Base-by-base conservation (phyloP, 2,329 filamentous ascomycete species). In the Pseudogymnoascus sp. region DNA sequence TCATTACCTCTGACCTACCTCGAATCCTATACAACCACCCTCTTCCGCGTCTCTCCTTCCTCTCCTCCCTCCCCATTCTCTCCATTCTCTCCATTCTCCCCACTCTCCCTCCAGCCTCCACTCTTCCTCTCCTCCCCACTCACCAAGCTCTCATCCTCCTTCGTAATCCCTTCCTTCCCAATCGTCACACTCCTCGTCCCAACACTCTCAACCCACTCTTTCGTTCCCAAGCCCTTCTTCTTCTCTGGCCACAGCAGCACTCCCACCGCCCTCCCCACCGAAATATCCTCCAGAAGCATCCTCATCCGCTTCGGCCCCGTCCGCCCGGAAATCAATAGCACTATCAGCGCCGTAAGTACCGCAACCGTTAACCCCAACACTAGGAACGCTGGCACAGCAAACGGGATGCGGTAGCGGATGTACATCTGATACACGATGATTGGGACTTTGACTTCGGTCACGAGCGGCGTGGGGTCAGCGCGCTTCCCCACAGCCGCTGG, bases 11-110 rank as follows among this genome's bases (percentile, higher is more conserved):
- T 10, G 29, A 48, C 25, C 25, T 48, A 13, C 9, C 25, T n/a
- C 42, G 29, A 13, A 29, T 48, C 42, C 13, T n/a, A 21, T 13
- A 15, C 25, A 48, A 15, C 25, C 12, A 48, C 67, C 65, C 39
- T 66, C 42, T 48, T 48, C 21, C 5, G 27, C 13, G 21, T n/a
- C 25, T 48, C 42, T 4, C 21, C 42, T n/a, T 13, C 42, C 21
- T 29, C 42, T 6, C 21, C 9, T 9, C 39, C 13, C 17, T 25
- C 39, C 17, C 39, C 13, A 17, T 9, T 6, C 39, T 42, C 39
- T 8, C 9, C 42, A n/a, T 12, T n/a, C 42, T 29, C n/a, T 13
- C 42, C 29, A 5, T 48, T 25, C 25, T 48, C 42, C 12, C 21
- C 9, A 21, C 39, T 25, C 17, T 25, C 15, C 17, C 39, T 25